These are phyloP conservation scores for Paradendryphiella salina DNA, from an alignment of 2,329 filamentous ascomycete genomes.

Conservation along the genomic window DNA sequence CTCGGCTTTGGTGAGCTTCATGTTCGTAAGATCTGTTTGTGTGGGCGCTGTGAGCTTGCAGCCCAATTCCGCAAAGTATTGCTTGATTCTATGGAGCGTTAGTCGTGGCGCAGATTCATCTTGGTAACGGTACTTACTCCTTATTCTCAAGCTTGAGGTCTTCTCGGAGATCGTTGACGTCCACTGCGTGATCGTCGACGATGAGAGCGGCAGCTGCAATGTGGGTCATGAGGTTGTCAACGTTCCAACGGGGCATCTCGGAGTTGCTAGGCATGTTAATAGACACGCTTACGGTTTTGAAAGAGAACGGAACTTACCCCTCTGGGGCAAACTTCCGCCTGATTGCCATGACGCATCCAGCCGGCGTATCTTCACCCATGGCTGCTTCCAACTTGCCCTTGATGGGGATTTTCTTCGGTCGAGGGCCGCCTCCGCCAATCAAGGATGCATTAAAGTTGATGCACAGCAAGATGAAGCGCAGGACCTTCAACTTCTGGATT, in stretches of 20 bases:
- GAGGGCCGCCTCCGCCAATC: constrained; percentile 35
- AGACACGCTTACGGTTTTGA: background rate
- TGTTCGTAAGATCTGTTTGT: constrained; percentile 55
- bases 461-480: constrained; percentile 55
- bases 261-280: constrained; percentile 34
- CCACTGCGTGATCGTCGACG: constrained; percentile 72
- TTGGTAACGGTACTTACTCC: constrained; percentile 48
- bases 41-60: constrained; percentile 60
- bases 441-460: constrained; percentile 54
- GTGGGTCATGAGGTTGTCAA: constrained; percentile 73
- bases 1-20: constrained; percentile 64
- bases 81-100: constrained; percentile 54
- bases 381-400: constrained; percentile 69
- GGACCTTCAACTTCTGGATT: constrained; percentile 52
- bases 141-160: constrained; percentile 74
- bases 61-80: constrained; percentile 77
- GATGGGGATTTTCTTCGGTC: constrained; percentile 58
- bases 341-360: constrained; percentile 34
- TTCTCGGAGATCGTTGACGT: constrained; percentile 69
- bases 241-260: constrained; percentile 70
- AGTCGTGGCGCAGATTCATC: background rate
- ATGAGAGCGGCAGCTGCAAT: constrained; percentile 71
- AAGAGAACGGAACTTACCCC: constrained; percentile 21
- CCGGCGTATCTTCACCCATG: constrained; percentile 50
- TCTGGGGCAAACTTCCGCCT: constrained; percentile 65